Percentiles rank a stretch among this genome's conserved stretches.
phyloP scores from a whole-genome alignment of 306 rosid genomes.

The Mucuna pruriens region DNA sequence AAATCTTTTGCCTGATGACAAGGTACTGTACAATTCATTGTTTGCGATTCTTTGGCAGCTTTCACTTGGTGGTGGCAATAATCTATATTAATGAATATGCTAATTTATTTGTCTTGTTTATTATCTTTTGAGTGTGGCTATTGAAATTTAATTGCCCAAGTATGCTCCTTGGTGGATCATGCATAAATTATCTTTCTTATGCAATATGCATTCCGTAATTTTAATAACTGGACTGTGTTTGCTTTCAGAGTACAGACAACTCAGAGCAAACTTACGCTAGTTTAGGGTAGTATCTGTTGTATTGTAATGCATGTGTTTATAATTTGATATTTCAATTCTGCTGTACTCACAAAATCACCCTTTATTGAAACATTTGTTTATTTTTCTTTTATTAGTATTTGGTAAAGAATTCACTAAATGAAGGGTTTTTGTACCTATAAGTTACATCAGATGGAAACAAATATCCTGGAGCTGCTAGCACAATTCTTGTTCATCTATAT shows the following conservation, averaged over 20 bases:
- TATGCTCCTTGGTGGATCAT: neutral
- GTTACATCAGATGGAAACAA: slow-evolving; percentile 1
- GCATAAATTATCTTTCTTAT: neutral
- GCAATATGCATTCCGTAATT: neutral
- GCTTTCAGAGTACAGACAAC: slow-evolving; percentile 11
- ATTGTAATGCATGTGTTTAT: neutral
- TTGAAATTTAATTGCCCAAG: slow-evolving; percentile 9
- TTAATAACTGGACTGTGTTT: neutral
- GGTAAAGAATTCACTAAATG: neutral
- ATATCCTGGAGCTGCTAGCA: slow-evolving; percentile 7
- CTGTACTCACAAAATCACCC: neutral
- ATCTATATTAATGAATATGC: slow-evolving; percentile 11
- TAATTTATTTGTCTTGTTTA: slow-evolving; percentile 19
- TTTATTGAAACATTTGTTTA: neutral
- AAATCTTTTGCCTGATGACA: slow-evolving; percentile 84
- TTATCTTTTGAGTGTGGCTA: slow-evolving; percentile 19
- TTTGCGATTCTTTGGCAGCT: slow-evolving; percentile 33
- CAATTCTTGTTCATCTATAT: neutral
- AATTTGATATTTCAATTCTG: neutral
- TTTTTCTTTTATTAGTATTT: slow-evolving; percentile 19
- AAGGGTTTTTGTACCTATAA: neutral
- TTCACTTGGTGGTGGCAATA: slow-evolving; percentile 24
- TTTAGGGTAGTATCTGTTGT: neutral
- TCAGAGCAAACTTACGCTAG: slow-evolving; percentile 9
- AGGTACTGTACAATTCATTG: slow-evolving; percentile 49